Conservation (phyloP, 768 basidiomycete species). For the Mycena maculata region DNA sequence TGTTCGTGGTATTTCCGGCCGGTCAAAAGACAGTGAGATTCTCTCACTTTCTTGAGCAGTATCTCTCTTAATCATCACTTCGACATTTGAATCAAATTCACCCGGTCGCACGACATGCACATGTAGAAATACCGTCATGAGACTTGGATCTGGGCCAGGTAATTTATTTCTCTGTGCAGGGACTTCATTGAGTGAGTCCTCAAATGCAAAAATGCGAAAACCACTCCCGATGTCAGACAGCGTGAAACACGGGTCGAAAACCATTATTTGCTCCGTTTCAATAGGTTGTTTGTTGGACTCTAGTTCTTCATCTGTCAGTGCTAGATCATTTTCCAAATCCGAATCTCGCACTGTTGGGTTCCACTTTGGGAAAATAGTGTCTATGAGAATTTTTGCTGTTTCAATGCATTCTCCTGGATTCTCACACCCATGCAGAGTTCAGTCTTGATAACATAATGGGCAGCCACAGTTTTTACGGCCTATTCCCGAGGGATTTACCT, state of each 20-base stretch:
- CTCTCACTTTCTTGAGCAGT: not conserved
- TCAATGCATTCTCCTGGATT: constrained; percentile 17
- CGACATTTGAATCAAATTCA: not conserved
- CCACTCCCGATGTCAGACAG: not conserved
- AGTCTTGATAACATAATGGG: not conserved
- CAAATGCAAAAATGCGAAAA: constrained; percentile 12
- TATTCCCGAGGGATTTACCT: constrained; percentile 1
- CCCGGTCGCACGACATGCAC: not conserved
- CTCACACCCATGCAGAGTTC: not conserved
- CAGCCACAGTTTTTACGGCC: constrained; percentile 10
- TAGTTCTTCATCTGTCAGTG: not conserved
- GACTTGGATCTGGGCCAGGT: not conserved
- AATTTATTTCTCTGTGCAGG: not conserved
- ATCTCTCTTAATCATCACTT: not conserved
- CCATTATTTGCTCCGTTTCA: not conserved
- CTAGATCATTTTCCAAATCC: not conserved
- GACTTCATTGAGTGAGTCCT: not conserved
- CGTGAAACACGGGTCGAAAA: not conserved
- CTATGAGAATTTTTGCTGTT: constrained; percentile 1
- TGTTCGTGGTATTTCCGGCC: not conserved
- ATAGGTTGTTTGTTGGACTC: not conserved
- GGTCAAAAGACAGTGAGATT: not conserved
- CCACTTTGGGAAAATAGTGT: constrained; percentile 6
- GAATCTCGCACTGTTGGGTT: not conserved
- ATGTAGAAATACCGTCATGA: not conserved